phyloP scores from a whole-genome alignment of 768 basidiomycete species.

The Polyporus arcularius region DNA sequence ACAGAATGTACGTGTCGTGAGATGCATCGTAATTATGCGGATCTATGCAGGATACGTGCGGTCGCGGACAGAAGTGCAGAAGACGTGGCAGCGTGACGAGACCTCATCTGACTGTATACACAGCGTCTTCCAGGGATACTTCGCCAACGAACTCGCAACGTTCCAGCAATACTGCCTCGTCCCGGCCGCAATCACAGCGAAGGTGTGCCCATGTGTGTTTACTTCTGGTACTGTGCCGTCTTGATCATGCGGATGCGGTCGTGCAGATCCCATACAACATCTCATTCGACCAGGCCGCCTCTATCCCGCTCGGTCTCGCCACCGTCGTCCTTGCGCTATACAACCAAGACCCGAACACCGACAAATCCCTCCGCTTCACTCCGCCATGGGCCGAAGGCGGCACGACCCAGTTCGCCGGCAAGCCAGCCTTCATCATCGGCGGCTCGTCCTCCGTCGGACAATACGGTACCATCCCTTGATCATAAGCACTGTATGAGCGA shows the following conservation, averaged over 20 bases:
- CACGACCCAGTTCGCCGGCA: constrained; percentile 8
- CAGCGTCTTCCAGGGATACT: constrained; percentile 13
- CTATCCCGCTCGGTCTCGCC: constrained; percentile 32
- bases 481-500: too few relatives aligned
- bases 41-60: not conserved
- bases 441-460: constrained; percentile 33
- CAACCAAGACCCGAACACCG: constrained; percentile 12
- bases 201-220: constrained; percentile 13
- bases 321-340: constrained; percentile 35
- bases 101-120: not conserved
- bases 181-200: constrained; percentile 28
- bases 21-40: not conserved
- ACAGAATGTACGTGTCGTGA: constrained; percentile 33
- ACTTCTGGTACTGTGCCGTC: too few relatives aligned
- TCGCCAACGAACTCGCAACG: not conserved
- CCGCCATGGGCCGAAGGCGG: constrained; percentile 18
- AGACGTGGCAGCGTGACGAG: not conserved
- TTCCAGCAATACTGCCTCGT: constrained; percentile 32
- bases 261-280: constrained; percentile 30
- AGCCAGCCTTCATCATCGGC: constrained; percentile 32
- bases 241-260: not conserved
- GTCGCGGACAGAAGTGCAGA: not conserved
- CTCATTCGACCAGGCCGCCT: constrained; percentile 32
- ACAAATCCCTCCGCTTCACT: constrained; percentile 2
- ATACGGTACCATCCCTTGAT: constrained; percentile 22